These are phyloP conservation scores for Russula dissimulans DNA, from an alignment of 768 basidiomycete genomes.

Conservation along the genomic window DNA sequence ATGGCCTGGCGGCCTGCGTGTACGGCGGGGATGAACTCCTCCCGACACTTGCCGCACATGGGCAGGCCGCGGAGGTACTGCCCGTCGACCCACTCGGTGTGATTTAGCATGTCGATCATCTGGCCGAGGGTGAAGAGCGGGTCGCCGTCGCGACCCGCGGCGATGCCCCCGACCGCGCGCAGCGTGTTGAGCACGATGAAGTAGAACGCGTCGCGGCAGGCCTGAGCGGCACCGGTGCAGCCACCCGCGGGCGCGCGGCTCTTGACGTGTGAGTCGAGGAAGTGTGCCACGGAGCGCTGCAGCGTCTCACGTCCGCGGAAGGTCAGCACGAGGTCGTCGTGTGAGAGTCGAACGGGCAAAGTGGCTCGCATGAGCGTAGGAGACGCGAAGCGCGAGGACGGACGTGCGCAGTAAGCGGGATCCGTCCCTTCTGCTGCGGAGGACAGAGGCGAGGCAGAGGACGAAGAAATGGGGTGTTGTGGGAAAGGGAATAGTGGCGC, in stretches of 20 bases:
- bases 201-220: slow-evolving; percentile 65
- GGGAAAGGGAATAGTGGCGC: neutral
- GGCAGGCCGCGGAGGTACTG: slow-evolving; percentile 38
- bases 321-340: slow-evolving; percentile 32
- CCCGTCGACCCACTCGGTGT: slow-evolving; percentile 64
- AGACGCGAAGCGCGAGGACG: neutral
- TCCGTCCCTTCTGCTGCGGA: neutral
- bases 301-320: slow-evolving; percentile 57
- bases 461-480: neutral
- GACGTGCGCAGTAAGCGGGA: neutral
- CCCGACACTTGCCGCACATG: slow-evolving; percentile 45
- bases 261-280: slow-evolving; percentile 48
- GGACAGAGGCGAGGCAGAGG: neutral
- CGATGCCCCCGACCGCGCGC: slow-evolving; percentile 61
- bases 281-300: slow-evolving; percentile 52
- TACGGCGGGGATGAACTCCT: slow-evolving; percentile 36
- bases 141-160: slow-evolving; percentile 65
- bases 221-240: slow-evolving; percentile 33
- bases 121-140: slow-evolving; percentile 61
- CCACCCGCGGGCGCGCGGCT: slow-evolving; percentile 37
- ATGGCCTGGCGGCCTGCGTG: slow-evolving; percentile 47
- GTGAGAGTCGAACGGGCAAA: slow-evolving; percentile 26
- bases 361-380: slow-evolving; percentile 11
- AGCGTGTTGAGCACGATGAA: slow-evolving; percentile 67
- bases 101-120: slow-evolving; percentile 59